Evolutionary conservation across 2,329 filamentous ascomycete species (phyloP).

Genomic region (Diaporthe helianthi): DNA sequence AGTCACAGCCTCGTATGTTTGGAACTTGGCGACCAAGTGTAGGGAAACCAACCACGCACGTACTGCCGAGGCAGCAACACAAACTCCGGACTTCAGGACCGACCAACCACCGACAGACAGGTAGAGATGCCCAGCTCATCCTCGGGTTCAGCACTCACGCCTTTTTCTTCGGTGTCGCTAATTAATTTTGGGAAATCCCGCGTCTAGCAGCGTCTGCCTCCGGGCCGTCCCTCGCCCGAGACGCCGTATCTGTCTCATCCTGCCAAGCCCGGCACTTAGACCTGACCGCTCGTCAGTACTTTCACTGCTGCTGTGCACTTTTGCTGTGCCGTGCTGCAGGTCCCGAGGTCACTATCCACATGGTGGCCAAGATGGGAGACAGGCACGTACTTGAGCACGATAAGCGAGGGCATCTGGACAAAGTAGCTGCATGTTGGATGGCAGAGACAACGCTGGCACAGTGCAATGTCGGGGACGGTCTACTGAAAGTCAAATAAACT

Average conservation of each 20-base stretch:
- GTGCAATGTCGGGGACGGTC: background rate
- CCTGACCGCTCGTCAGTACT: background rate
- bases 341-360: rapidly evolving
- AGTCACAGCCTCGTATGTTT: no score
- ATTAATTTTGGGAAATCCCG: background rate
- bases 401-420: background rate
- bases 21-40: no score
- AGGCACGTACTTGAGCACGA: background rate
- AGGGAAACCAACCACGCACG: background rate
- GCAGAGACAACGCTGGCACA: background rate
- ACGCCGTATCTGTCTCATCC: conserved; percentile 1
- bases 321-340: background rate
- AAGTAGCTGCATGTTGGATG: no score
- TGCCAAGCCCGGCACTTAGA: background rate
- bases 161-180: background rate
- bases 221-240: conserved; percentile 3
- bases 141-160: background rate
- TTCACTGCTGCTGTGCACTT: background rate
- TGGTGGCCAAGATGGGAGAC: background rate
- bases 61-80: background rate
- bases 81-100: no score
- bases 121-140: background rate
- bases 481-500: no score
- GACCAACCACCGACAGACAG: no score
- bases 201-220: background rate